These are phyloP conservation scores for Acer yangbiense DNA, from an alignment of 345 rosid species.

Conservation along the genomic window DNA sequence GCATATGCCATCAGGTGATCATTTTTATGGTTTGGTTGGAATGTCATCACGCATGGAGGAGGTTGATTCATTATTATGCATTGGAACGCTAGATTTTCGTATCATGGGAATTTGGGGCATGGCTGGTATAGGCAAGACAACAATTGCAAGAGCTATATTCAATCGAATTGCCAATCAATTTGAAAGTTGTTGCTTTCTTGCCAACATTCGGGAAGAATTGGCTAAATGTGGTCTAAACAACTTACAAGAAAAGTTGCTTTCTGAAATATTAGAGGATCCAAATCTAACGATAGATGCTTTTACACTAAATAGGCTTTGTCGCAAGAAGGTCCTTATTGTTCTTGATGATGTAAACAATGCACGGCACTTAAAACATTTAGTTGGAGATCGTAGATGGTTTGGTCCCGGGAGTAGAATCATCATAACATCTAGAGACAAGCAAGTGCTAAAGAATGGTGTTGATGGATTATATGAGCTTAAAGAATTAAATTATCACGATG, in stretches of 20 bases:
- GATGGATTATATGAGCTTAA: not conserved
- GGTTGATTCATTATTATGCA: not conserved
- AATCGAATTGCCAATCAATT: constrained; percentile 25
- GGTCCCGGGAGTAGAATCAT: constrained; percentile 16
- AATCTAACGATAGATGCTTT: not conserved
- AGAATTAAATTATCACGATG: not conserved
- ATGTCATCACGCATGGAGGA: not conserved
- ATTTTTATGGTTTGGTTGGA: constrained; percentile 3
- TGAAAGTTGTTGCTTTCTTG: constrained; percentile 32
- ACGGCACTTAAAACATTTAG: not conserved
- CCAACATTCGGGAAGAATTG: constrained; percentile 30
- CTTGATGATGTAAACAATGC: constrained; percentile 17
- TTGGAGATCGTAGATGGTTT: not conserved
- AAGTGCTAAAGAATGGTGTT: not conserved
- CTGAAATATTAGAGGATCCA: not conserved
- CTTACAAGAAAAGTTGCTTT: constrained; percentile 8
- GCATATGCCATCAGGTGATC: not conserved
- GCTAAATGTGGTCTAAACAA: not conserved
- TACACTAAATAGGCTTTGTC: not conserved
- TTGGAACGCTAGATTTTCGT: not conserved
- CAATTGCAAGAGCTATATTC: constrained; percentile 35
- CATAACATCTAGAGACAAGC: constrained; percentile 14
- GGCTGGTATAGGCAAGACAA: constrained; percentile 38
- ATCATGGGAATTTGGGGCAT: constrained; percentile 30
- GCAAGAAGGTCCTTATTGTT: constrained; percentile 14